These are phyloP conservation scores for Takashimella koratensis DNA, from an alignment of 1,284 basidiomycete genomes.

Conservation along the genomic window DNA sequence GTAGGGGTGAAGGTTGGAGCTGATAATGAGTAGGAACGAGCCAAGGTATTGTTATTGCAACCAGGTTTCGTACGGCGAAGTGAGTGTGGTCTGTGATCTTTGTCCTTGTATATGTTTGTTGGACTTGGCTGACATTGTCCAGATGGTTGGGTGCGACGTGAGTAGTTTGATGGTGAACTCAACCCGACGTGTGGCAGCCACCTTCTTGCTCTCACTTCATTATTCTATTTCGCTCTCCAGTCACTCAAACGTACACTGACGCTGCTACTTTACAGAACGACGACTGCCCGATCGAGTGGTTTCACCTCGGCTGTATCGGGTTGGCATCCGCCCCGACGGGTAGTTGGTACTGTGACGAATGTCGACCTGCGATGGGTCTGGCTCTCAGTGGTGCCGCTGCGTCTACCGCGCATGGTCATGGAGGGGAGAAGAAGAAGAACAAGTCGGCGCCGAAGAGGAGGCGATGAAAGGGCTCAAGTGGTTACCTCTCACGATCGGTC, in stretches of 20 bases:
- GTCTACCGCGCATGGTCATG: conserved; percentile 3
- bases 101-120: background rate
- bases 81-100: conserved; percentile 14
- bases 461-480: background rate
- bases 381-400: conserved; percentile 11
- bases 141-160: conserved; percentile 49
- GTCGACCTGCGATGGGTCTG: conserved; percentile 23
- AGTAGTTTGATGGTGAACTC: conserved; percentile 11
- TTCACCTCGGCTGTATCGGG: conserved; percentile 45
- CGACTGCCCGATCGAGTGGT: conserved; percentile 53
- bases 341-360: conserved; percentile 40
- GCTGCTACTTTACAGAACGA: conserved; percentile 48
- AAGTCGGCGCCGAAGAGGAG: conserved; percentile 1
- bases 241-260: conserved; percentile 3
- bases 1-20: no score
- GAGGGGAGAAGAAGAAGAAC: conserved; percentile 1
- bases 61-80: conserved; percentile 51
- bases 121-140: background rate
- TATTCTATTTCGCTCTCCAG: no score
- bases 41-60: conserved; percentile 55
- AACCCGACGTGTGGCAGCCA: no score
- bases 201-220: background rate
- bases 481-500: no score
- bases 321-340: conserved; percentile 37
- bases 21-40: conserved; percentile 46